phyloP scores from a whole-genome alignment of 2,329 filamentous ascomycete genomes.

The Calonectria hawksworthii region DNA sequence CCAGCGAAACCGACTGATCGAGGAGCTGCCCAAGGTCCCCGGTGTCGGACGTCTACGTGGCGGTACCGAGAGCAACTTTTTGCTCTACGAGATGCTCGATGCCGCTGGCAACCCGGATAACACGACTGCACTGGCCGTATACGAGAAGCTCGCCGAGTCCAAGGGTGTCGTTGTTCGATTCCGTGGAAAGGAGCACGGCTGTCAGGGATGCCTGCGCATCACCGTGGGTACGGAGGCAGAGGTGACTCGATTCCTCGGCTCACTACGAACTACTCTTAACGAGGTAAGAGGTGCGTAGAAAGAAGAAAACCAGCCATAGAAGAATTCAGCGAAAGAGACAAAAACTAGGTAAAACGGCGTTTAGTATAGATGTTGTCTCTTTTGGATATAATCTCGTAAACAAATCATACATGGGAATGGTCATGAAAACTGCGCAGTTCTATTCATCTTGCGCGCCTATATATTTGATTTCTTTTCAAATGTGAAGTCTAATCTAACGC shows the following conservation, averaged over 20 bases:
- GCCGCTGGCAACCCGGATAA: constrained; percentile 82
- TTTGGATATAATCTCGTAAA: constrained; percentile 45
- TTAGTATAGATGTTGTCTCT: constrained; percentile 38
- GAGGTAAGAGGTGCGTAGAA: constrained; percentile 56
- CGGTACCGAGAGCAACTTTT: constrained; percentile 86
- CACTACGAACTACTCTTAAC: constrained; percentile 68
- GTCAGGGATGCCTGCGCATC: constrained; percentile 88
- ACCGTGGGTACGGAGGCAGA: constrained; percentile 93
- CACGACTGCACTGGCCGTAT: constrained; percentile 80
- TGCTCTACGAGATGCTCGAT: constrained; percentile 91
- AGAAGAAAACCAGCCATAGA: background rate
- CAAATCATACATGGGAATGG: constrained; percentile 40
- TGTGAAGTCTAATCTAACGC: constrained; percentile 29
- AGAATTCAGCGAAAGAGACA: background rate
- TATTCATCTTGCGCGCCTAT: constrained; percentile 31
- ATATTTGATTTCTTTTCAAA: constrained; percentile 2
- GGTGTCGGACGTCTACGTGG: constrained; percentile 88
- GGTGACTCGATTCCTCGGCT: constrained; percentile 81
- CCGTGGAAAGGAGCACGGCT: constrained; percentile 92
- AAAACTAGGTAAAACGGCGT: constrained; percentile 35
- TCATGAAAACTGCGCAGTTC: constrained; percentile 32
- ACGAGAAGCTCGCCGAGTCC: constrained; percentile 86
- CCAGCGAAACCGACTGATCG: constrained; percentile 83
- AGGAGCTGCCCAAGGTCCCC: constrained; percentile 79
- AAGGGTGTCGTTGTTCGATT: constrained; percentile 95